phyloP scores from a whole-genome alignment of 768 basidiomycete genomes.

The Tephrocybe sp. region DNA sequence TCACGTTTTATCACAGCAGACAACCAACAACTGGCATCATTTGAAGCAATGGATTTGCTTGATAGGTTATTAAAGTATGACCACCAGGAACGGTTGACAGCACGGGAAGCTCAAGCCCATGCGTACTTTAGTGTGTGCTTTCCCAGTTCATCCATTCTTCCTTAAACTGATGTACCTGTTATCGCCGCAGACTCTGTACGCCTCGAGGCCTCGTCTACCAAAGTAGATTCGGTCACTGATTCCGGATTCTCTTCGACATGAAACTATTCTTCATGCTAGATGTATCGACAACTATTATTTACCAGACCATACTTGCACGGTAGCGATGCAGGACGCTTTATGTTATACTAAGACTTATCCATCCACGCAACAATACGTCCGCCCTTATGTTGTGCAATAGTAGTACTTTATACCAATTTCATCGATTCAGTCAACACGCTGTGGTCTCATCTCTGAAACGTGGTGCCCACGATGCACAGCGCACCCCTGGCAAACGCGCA shows the following conservation, averaged over 20 bases:
- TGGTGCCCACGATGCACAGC: conserved; percentile 13
- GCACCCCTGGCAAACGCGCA: neutral
- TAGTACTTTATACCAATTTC: conserved; percentile 14
- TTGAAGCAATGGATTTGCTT: conserved; percentile 65
- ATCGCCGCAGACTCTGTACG: conserved; percentile 43
- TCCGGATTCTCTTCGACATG: conserved; percentile 47
- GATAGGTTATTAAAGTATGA: conserved; percentile 70
- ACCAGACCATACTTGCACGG: conserved; percentile 10
- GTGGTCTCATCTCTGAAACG: conserved; percentile 16
- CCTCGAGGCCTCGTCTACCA: conserved; percentile 44
- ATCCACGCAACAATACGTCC: conserved; percentile 9
- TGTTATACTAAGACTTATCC: too few relatives aligned
- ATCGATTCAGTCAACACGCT: conserved; percentile 10
- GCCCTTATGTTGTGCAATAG: conserved; percentile 9
- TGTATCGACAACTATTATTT: conserved; percentile 5
- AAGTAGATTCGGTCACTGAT: conserved; percentile 47
- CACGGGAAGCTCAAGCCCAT: conserved; percentile 65
- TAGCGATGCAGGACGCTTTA: conserved; percentile 16
- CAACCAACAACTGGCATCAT: conserved; percentile 56
- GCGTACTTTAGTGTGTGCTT: conserved; percentile 57
- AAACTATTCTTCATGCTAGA: conserved; percentile 8
- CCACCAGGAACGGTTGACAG: conserved; percentile 67
- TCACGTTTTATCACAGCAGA: conserved; percentile 56
- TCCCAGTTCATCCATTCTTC: conserved; percentile 9
- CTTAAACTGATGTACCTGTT: conserved; percentile 17